These are phyloP conservation scores for Papiliotrema fonsecae DNA, from an alignment of 1,284 basidiomycete species.

Conservation along the genomic window DNA sequence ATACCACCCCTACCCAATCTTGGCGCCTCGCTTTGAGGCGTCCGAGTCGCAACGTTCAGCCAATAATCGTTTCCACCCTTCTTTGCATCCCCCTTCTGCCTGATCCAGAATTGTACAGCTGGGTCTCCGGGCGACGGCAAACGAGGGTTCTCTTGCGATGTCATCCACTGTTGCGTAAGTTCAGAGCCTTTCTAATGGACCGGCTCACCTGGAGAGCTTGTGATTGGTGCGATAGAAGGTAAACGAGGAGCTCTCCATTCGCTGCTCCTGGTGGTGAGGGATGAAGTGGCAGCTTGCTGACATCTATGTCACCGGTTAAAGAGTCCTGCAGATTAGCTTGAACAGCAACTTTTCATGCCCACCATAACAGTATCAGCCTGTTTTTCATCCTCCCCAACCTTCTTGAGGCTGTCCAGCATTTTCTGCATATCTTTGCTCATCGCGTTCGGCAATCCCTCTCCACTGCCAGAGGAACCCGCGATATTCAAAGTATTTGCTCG, in stretches of 20 bases:
- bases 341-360: not conserved
- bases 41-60: constrained; percentile 68
- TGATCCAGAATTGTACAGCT: constrained; percentile 82
- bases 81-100: constrained; percentile 53
- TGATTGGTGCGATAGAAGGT: constrained; percentile 70
- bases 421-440: constrained; percentile 61
- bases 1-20: constrained; percentile 73
- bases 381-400: constrained; percentile 63
- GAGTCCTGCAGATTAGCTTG: constrained; percentile 24
- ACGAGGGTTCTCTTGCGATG: constrained; percentile 66
- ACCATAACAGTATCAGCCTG: constrained; percentile 60
- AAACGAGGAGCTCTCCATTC: constrained; percentile 61
- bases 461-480: constrained; percentile 12
- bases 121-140: constrained; percentile 64
- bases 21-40: constrained; percentile 63
- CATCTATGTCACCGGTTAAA: constrained; percentile 37
- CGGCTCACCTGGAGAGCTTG: constrained; percentile 15
- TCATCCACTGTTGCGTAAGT: constrained; percentile 58
- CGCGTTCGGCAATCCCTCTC: constrained; percentile 8
- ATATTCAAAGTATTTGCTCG: constrained; percentile 10
- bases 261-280: constrained; percentile 62
- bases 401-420: constrained; percentile 64
- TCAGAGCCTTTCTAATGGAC: not conserved
- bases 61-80: constrained; percentile 49
- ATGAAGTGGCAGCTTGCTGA: constrained; percentile 32